Conservation (phyloP, 1,139 yeast species). For the Lizanozyma gosingica region DNA sequence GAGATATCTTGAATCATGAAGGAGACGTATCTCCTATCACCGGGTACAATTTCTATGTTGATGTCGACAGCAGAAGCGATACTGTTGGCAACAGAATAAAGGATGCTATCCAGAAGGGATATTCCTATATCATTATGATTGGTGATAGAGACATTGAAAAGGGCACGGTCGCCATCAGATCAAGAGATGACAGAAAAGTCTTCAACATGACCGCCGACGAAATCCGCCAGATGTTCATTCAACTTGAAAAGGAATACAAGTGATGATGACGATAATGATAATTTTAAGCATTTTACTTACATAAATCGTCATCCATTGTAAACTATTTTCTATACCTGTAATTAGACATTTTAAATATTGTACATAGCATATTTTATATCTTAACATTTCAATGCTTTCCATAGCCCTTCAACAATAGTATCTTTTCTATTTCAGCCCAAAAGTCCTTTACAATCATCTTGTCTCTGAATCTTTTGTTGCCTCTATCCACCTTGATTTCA, state of each 20-base stretch:
- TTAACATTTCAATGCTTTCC: constrained; percentile 18
- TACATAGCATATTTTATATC: constrained; percentile 34
- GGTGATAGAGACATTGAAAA: constrained; percentile 77
- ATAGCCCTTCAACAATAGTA: constrained; percentile 40
- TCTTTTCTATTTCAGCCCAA: constrained; percentile 70
- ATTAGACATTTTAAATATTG: constrained; percentile 6
- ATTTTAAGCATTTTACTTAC: too few species aligned
- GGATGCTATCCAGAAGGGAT: constrained; percentile 69
- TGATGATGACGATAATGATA: constrained; percentile 5
- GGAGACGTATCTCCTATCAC: constrained; percentile 37
- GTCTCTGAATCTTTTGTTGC: constrained; percentile 75
- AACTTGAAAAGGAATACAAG: constrained; percentile 39
- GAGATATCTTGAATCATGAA: constrained; percentile 28
- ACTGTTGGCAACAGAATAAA: constrained; percentile 75
- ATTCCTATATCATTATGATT: constrained; percentile 69
- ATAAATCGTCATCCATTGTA: too few species aligned
- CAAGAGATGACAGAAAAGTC: constrained; percentile 46
- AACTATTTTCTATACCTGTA: neutral
- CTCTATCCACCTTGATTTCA: constrained; percentile 66
- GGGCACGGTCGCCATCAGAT: constrained; percentile 58
- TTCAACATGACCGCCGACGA: constrained; percentile 36
- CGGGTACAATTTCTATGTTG: constrained; percentile 62
- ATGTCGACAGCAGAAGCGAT: constrained; percentile 64
- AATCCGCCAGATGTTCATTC: constrained; percentile 39
- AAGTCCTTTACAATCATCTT: constrained; percentile 76